Evolutionary conservation across 1,139 yeast genomes (phyloP), one percentile per base, ranked within the genome.

Genomic region (Kodamaea suecica): DNA sequence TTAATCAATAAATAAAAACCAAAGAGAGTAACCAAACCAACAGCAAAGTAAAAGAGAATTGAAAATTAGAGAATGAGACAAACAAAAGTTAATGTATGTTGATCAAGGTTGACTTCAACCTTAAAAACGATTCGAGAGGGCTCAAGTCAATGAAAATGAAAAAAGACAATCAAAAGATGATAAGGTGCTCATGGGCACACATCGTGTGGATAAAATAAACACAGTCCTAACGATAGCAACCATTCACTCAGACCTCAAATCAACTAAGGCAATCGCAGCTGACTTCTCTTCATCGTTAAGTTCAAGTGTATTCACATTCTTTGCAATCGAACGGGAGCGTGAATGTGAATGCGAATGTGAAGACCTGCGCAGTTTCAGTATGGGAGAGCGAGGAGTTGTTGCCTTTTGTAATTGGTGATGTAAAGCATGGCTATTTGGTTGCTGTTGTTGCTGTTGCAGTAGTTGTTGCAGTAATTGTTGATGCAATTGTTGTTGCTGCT

Each of bases 231-330:
- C n/a, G n/a, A n/a, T n/a, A n/a, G n/a, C n/a, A n/a, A n/a, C n/a
- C n/a, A n/a, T n/a, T n/a, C n/a, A n/a, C n/a, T n/a, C n/a, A n/a
- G 73, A 63, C 64, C 74, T 74, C 52, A 79, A 62, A 47, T 77
- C 80, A 44, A 79, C 80, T 52, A 79, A 64, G 3, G 84, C 84
- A 50, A 70, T 65, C 2, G 83, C 84, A 3, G 84, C 85, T 30
- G 70, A 66, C 48, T 65, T 63, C 53, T 78, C 76, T 47, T 66
- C 68, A 17, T 60, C 68, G 24, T 50, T 51, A 25, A 45, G 32
- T n/a, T 45, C 50, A 13, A 35, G 14, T 10, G 28, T 12, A 14
- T 25, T 25, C 20, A 28, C 31, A 34, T 14, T 27, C 31, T 24
- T 32, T 23, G 12, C 40, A 24, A 19, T 28, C 30, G 32, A 27